Evolutionary conservation across 2,329 filamentous ascomycete species (phyloP).

Genomic region (Ceratocystis huliohia): DNA sequence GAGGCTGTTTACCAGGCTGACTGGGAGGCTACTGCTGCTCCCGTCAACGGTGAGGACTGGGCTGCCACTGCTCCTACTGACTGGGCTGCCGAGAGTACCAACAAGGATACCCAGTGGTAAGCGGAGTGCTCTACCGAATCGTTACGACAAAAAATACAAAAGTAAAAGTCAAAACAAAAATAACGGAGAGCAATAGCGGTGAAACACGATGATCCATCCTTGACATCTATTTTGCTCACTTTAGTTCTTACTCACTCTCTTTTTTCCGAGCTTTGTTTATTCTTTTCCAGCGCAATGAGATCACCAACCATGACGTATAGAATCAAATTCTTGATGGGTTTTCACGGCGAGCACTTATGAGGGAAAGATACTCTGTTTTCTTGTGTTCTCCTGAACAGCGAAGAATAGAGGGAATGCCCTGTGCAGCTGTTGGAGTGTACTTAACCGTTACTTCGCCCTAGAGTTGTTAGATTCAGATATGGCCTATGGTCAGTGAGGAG

Average conservation of each 20-base stretch:
- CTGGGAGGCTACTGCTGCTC: slow-evolving; percentile 71
- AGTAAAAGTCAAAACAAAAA: slow-evolving; percentile 22
- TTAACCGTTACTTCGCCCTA: slow-evolving; percentile 68
- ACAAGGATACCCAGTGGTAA: slow-evolving; percentile 45
- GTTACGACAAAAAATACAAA: slow-evolving; percentile 21
- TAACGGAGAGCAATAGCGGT: slow-evolving; percentile 21
- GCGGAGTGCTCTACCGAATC: slow-evolving; percentile 22
- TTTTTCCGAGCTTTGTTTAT: slow-evolving; percentile 15
- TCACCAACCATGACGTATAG: slow-evolving; percentile 21
- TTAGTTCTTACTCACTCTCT: slow-evolving; percentile 10
- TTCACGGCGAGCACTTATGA: slow-evolving; percentile 76
- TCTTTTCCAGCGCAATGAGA: slow-evolving; percentile 16
- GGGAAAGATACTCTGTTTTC: slow-evolving; percentile 86
- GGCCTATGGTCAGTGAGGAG: neutral
- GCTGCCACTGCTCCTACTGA: slow-evolving; percentile 55
- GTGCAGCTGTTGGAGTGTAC: slow-evolving; percentile 72
- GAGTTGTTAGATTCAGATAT: slow-evolving; percentile 1
- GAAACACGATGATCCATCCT: slow-evolving; percentile 18
- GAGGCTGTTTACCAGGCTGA: slow-evolving; percentile 69
- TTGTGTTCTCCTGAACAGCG: slow-evolving; percentile 22
- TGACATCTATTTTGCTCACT: slow-evolving; percentile 15
- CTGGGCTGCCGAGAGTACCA: slow-evolving; percentile 51
- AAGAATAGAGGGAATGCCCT: slow-evolving; percentile 85
- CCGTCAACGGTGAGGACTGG: slow-evolving; percentile 50
- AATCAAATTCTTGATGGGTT: slow-evolving; percentile 27